Evolutionary conservation across 2,329 filamentous ascomycete genomes (phyloP).

Genomic region (Dichotomopilus funicola): DNA sequence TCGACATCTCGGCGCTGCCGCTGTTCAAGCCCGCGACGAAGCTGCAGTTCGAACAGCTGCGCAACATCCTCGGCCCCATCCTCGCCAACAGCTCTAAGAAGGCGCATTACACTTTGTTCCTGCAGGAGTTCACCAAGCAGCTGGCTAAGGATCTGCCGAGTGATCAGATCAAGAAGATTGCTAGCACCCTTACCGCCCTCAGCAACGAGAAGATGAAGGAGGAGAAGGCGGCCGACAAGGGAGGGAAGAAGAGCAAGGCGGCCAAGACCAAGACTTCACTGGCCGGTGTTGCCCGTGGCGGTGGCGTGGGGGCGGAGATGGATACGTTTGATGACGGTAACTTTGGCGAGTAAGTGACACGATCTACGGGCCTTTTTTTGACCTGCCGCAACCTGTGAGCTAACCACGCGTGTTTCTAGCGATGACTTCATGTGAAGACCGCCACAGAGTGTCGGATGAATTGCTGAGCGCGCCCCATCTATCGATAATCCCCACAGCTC

Average conservation of each 20-base stretch:
- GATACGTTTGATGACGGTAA: constrained; percentile 66
- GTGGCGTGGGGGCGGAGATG: constrained; percentile 58
- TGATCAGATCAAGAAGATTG: constrained; percentile 94
- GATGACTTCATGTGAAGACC: constrained; percentile 65
- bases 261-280: constrained; percentile 90
- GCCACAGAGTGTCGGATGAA: constrained; percentile 12
- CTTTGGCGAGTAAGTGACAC: constrained; percentile 59
- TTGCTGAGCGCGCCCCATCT: constrained; percentile 1
- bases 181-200: constrained; percentile 78
- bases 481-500: no score
- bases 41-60: constrained; percentile 73
- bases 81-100: constrained; percentile 73
- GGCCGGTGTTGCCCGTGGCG: constrained; percentile 52
- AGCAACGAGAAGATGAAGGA: constrained; percentile 98
- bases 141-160: constrained; percentile 81
- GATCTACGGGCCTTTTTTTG: no score
- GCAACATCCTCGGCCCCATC: constrained; percentile 71
- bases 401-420: constrained; percentile 33
- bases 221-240: constrained; percentile 90
- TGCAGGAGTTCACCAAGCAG: constrained; percentile 85
- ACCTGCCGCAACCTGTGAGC: neutral
- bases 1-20: constrained; percentile 73
- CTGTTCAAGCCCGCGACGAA: constrained; percentile 89
- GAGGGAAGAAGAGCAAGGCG: constrained; percentile 94
- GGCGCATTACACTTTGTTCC: constrained; percentile 81